phyloP scores from a whole-genome alignment of 164 flowering plant genomes.

The Liquidambar formosana region DNA sequence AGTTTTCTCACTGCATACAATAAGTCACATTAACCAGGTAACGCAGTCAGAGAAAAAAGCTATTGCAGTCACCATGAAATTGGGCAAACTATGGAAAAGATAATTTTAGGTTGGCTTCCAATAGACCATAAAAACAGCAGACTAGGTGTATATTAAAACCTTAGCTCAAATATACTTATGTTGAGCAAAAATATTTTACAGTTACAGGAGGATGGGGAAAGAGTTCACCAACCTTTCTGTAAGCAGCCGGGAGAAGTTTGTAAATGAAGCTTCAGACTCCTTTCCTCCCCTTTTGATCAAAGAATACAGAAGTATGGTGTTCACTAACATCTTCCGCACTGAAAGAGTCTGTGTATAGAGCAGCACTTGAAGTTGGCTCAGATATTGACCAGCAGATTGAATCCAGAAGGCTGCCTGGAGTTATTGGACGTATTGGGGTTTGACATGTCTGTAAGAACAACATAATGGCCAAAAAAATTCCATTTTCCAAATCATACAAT shows the following conservation, averaged over 20 bases:
- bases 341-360: conserved; percentile 66
- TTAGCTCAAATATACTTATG: no score
- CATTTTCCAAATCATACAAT: background rate
- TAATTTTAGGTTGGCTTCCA: background rate
- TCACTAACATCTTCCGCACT: conserved; percentile 48
- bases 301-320: conserved; percentile 39
- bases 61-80: background rate
- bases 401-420: conserved; percentile 78
- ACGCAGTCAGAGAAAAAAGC: background rate
- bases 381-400: conserved; percentile 91
- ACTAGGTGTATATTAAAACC: no score
- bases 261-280: conserved; percentile 63
- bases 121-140: background rate
- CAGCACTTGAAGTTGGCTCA: conserved; percentile 80
- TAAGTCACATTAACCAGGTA: background rate
- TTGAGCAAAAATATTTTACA: background rate
- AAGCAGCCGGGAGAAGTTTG: conserved; percentile 67
- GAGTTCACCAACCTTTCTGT: conserved; percentile 63
- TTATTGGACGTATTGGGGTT: conserved; percentile 67
- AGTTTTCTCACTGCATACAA: conserved; percentile 70
- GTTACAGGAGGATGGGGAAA: background rate
- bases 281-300: conserved; percentile 52
- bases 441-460: conserved; percentile 60
- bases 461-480: background rate
- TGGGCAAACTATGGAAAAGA: background rate